A percentile compares a stretch with the other conserved stretches of the same genome.
Evolutionary conservation across 2,329 filamentous ascomycete genomes (phyloP).

Genomic region (Fusarium sp.): DNA sequence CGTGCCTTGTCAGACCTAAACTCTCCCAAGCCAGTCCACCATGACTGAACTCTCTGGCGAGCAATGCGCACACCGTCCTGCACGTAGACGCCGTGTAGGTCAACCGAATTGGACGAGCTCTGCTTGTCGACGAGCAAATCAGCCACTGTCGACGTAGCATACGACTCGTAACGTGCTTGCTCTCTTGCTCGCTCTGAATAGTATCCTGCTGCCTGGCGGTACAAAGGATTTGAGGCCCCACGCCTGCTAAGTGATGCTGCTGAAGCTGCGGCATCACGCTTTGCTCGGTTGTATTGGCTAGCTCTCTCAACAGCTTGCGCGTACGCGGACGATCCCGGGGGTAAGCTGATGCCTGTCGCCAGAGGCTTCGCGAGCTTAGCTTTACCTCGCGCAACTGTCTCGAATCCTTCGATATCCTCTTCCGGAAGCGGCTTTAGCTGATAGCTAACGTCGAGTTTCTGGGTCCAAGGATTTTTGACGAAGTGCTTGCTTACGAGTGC

Average conservation of each 20-base stretch:
- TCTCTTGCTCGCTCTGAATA: constrained; percentile 79
- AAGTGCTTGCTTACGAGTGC: constrained; percentile 56
- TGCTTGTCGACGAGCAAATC: constrained; percentile 76
- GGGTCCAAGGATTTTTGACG: constrained; percentile 52
- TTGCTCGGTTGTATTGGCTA: constrained; percentile 46
- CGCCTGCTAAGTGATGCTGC: constrained; percentile 57
- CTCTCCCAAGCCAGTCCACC: constrained; percentile 82
- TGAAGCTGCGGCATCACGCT: constrained; percentile 49
- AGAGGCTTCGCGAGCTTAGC: constrained; percentile 16
- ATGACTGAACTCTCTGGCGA: constrained; percentile 70
- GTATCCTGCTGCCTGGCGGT: constrained; percentile 78
- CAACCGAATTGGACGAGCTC: constrained; percentile 70
- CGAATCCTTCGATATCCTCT: constrained; percentile 49
- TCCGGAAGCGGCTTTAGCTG: constrained; percentile 51
- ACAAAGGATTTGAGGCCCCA: constrained; percentile 76
- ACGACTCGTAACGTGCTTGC: constrained; percentile 66
- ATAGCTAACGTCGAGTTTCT: constrained; percentile 54
- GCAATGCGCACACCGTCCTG: constrained; percentile 84
- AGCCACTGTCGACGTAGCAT: constrained; percentile 72
- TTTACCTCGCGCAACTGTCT: constrained; percentile 29
- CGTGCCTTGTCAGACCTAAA: constrained; percentile 62
- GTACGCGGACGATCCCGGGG: constrained; percentile 34
- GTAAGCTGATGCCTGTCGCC: constrained; percentile 5
- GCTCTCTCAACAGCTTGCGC: constrained; percentile 46
- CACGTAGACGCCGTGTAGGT: constrained; percentile 87